These are phyloP conservation scores for Cladosporium velox DNA, from an alignment of 2,329 filamentous ascomycete species.

Conservation along the genomic window DNA sequence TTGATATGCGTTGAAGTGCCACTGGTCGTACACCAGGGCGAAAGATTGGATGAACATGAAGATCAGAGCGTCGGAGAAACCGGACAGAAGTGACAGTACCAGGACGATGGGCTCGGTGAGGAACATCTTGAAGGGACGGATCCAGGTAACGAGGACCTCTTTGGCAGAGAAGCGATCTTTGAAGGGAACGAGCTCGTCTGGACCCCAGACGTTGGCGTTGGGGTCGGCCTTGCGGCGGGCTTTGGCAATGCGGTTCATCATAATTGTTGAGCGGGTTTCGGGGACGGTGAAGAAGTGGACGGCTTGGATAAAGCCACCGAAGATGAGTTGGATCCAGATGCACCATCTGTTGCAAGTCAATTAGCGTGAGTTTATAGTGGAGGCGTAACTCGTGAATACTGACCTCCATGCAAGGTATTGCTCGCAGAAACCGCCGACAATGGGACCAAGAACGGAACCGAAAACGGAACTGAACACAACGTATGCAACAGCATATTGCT, in stretches of 20 bases:
- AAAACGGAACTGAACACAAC: conserved; percentile 51
- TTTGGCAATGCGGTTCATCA: conserved; percentile 80
- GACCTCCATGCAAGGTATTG: conserved; percentile 63
- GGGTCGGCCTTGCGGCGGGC: conserved; percentile 56
- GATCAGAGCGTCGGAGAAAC: conserved; percentile 74
- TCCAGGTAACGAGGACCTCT: conserved; percentile 57
- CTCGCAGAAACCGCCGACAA: conserved; percentile 41
- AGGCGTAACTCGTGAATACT: too few relatives aligned
- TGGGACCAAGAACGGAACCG: conserved; percentile 41
- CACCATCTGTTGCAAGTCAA: conserved; percentile 56
- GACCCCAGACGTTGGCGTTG: conserved; percentile 66
- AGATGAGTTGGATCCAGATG: conserved; percentile 87
- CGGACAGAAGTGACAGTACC: conserved; percentile 69
- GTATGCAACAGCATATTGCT: conserved; percentile 64
- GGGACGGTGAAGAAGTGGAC: conserved; percentile 65
- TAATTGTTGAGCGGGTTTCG: conserved; percentile 75
- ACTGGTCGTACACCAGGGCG: conserved; percentile 67
- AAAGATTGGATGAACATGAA: conserved; percentile 82
- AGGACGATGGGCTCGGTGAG: conserved; percentile 75
- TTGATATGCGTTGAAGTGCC: conserved; percentile 61
- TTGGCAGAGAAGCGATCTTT: conserved; percentile 45
- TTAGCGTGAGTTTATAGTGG: background rate
- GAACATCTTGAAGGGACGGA: conserved; percentile 75
- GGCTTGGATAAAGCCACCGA: conserved; percentile 70
- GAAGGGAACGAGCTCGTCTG: conserved; percentile 64